phyloP scores from a whole-genome alignment of 139 green algal species.

The Chlorella sp. region DNA sequence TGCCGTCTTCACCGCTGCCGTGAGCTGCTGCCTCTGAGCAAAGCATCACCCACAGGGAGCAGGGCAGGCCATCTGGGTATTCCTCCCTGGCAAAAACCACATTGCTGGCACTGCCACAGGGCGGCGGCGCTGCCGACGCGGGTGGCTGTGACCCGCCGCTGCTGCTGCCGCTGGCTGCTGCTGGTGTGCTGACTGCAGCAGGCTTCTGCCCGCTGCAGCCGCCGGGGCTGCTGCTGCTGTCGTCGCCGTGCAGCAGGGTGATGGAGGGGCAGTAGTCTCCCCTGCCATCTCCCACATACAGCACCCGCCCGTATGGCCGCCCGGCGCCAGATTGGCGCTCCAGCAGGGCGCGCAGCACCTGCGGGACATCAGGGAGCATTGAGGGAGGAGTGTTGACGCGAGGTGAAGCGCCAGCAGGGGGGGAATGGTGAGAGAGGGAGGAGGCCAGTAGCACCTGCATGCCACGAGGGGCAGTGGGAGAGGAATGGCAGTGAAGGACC shows the following conservation, averaged over 20 bases:
- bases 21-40: neutral
- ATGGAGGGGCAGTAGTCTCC: slow-evolving; percentile 45
- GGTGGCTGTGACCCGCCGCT: neutral
- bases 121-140: neutral
- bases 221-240: neutral
- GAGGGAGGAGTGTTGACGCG: neutral
- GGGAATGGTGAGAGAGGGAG: no score
- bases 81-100: slow-evolving; percentile 28
- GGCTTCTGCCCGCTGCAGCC: neutral
- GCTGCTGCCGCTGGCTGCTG: neutral
- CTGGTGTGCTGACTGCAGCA: neutral
- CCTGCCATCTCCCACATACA: slow-evolving; percentile 49
- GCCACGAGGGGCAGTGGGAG: no score
- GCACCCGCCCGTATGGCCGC: slow-evolving; percentile 16
- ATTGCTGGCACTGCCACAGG: slow-evolving; percentile 10
- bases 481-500: no score
- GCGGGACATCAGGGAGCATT: neutral
- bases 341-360: slow-evolving; percentile 40
- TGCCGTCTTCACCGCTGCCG: neutral
- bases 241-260: slow-evolving; percentile 22
- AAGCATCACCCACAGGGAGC: slow-evolving; percentile 38
- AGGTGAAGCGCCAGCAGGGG: no score
- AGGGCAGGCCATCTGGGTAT: slow-evolving; percentile 44
- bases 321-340: neutral
- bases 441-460: no score